Evolutionary conservation across 345 rosid species (phyloP).

Genomic region (Dipteronia sinensis): DNA sequence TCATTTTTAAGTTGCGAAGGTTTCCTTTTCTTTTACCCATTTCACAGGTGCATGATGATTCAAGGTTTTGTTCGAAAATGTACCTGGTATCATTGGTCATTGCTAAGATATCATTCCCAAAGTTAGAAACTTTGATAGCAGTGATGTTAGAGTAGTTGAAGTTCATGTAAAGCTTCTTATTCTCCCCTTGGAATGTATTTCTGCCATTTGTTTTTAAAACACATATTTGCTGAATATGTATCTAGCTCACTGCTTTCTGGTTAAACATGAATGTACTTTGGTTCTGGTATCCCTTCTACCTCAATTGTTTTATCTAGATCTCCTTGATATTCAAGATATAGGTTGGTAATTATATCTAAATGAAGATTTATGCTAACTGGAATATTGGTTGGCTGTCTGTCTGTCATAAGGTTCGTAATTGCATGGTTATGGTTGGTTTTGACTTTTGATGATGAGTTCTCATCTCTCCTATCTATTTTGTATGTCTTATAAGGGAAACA

Average conservation of each 20-base stretch:
- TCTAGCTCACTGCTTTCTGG: not conserved
- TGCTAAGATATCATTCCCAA: no score
- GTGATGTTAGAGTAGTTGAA: slow-evolving; percentile 73
- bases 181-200: not conserved
- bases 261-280: not conserved
- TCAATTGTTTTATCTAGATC: not conserved
- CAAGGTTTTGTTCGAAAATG: no score
- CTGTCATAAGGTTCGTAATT: no score
- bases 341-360: not conserved
- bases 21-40: slow-evolving; percentile 18
- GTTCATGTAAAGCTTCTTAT: slow-evolving; percentile 62
- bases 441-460: no score
- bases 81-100: no score
- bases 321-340: not conserved
- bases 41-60: slow-evolving; percentile 52
- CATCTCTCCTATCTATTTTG: no score
- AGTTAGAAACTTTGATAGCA: slow-evolving; percentile 82
- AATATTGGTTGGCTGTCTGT: not conserved
- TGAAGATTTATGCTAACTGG: not conserved
- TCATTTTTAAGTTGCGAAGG: not conserved
- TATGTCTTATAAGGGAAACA: no score
- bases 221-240: not conserved
- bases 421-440: no score
- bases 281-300: not conserved
- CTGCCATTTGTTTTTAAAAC: not conserved